Conservation (phyloP, 2,329 filamentous ascomycete species). For the Lizonia empirigonia region DNA sequence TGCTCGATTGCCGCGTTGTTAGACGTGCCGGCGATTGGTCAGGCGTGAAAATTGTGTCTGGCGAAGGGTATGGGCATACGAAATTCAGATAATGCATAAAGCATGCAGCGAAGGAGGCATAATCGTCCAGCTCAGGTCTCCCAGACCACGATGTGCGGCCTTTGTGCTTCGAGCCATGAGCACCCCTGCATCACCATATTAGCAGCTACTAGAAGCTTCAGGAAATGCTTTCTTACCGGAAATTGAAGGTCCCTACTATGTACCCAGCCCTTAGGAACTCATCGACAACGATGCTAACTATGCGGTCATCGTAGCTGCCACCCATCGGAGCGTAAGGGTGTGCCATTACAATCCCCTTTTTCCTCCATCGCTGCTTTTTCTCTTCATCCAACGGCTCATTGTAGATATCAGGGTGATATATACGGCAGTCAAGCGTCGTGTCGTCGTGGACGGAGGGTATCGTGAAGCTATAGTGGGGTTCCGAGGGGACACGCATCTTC, state of each 20-base stretch:
- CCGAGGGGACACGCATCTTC: conserved; percentile 30
- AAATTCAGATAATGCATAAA: conserved; percentile 73
- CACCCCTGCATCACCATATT: conserved; percentile 65
- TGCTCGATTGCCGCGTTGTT: not conserved
- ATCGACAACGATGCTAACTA: conserved; percentile 70
- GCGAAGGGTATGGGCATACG: conserved; percentile 47
- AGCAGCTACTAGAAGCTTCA: not conserved
- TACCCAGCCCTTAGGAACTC: conserved; percentile 72
- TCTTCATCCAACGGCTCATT: conserved; percentile 20
- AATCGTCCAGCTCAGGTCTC: conserved; percentile 80
- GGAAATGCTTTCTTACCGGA: conserved; percentile 65
- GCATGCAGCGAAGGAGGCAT: conserved; percentile 81
- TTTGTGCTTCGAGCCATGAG: conserved; percentile 64
- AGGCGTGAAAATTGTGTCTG: conserved; percentile 21
- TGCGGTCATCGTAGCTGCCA: conserved; percentile 80
- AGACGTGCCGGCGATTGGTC: conserved; percentile 20
- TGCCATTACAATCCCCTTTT: conserved; percentile 70
- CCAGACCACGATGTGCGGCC: conserved; percentile 88
- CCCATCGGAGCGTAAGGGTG: conserved; percentile 92
- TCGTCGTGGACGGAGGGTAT: conserved; percentile 86
- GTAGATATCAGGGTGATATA: conserved; percentile 66
- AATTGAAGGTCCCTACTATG: conserved; percentile 88
- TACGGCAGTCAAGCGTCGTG: conserved; percentile 74
- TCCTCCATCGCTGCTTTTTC: conserved; percentile 35
- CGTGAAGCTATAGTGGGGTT: conserved; percentile 64